Base-by-base conservation (phyloP, 2,329 filamentous ascomycete species). In the Boeremia lycopersici region DNA sequence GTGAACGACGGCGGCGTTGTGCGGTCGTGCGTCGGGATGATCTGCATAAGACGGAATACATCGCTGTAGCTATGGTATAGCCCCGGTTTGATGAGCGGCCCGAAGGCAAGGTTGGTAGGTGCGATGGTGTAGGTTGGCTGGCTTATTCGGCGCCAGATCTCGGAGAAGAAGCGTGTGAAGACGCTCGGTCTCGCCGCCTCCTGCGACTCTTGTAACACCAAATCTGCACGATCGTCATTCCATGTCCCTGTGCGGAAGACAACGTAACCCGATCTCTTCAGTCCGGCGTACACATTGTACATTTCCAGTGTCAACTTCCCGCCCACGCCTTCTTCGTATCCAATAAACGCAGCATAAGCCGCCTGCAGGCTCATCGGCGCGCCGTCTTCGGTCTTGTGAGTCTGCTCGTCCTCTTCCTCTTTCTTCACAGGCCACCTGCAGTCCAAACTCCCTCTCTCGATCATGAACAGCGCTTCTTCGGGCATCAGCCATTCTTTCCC, bases 341-440 rank as follows among this genome's bases (percentile, higher is more conserved):
- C 91, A 60, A 96, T 84, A 48, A 96, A 86, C 19, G 91, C 83
- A 5, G 93, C 85, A 78, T 98, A 98, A 0, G 92, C 92, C 6
- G 90, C 93, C 74, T 98, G 91, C 34, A 98, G 77, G 74, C 90
- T 96, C 80, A 99, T 87, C 0, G 93, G 92, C n/a, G 95, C 74
- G 4, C 82, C 77, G 6, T 86, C 83, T 53, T 82, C 81, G 31
- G 86, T 84, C 13, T 53, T 56, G 42, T 63, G 53, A 4, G 44
- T 57, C 31, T 55, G 63, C 11, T 67, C 68, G 12, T 70, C 71
- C 3, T 65, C 68, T 1, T 69, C 66, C 19, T 71, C 70, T 13
- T 57, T 59, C 46, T 70, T 70, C 6, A 73, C 69, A 33, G 91
- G 91, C 90, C 91, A 97, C 80, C 92, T 88, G 35, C 97, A 82